Base-by-base conservation (phyloP, 768 basidiomycete species). In the Roridomyces roridus region DNA sequence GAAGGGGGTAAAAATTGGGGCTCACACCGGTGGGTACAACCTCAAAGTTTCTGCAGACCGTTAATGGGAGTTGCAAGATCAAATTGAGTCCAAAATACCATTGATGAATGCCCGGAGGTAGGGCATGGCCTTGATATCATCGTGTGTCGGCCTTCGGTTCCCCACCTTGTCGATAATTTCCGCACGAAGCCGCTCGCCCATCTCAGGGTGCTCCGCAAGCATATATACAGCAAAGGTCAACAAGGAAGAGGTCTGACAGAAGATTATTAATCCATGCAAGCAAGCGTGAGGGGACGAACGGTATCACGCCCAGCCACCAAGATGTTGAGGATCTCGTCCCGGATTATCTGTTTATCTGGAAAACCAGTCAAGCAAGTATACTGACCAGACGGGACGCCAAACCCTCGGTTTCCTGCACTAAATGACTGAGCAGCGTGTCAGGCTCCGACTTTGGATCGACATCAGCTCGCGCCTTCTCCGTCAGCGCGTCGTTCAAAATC, bases 391-490 rank as follows among this genome's bases (percentile, higher is more conserved):
- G 24, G 20, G 31, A 29, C 20, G 21, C 46, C 64, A 11, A 52
- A 79, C 79, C 77, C 36, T 76, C 72, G 8, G 81, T 82, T 50
- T 65, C 65, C 45, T 72, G 69, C 29, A 81, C 74, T 31, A 83
- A 61, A 64, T 81, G 75, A 57, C 78, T 78, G 57, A 83, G 67
- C 24, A 81, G 68, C 4, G 77, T 78, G 35, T 74, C 76, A 10
- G 68, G 64, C 17, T 74, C 69, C 4, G 54, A 59, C 17, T 59
- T 26, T 2, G 4, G n/a, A 8, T 57, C 51, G 25, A n/a, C 41
- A 17, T 44, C 51, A 11, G 57, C 57, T 26, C 63, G 50, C 46
- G 60, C 67, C 26, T 70, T 65, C 68, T 76, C 75, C 53, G 62
- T 60, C 17, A 85, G 65, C 8, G 77, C 77, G 28, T 79, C 70